Conservation (phyloP, 1,139 yeast genomes). For the Hyphopichia khmerensis region DNA sequence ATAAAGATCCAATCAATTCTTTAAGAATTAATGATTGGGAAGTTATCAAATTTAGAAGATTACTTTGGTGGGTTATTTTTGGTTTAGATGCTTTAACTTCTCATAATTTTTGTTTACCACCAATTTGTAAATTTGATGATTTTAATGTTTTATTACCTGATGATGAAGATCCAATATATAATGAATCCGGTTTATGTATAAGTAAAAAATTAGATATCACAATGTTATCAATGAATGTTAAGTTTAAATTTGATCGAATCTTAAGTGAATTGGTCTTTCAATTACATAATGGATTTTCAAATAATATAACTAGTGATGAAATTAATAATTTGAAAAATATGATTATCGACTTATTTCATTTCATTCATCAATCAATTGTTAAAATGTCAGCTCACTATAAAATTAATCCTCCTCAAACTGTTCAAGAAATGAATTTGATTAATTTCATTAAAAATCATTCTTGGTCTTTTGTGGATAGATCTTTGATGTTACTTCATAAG, state of each 20-base stretch:
- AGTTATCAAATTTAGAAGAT: constrained; percentile 51
- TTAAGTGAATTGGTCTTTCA: constrained; percentile 51
- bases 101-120: constrained; percentile 56
- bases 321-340: constrained; percentile 45
- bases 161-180: constrained; percentile 40
- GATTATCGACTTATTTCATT: constrained; percentile 49
- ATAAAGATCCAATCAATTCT: constrained; percentile 56
- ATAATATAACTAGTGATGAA: constrained; percentile 36
- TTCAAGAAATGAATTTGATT: constrained; percentile 45
- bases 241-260: constrained; percentile 51
- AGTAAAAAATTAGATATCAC: constrained; percentile 34
- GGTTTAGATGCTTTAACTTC: constrained; percentile 59
- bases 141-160: constrained; percentile 57
- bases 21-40: constrained; percentile 49
- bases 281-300: constrained; percentile 38
- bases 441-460: constrained; percentile 50
- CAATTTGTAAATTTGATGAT: constrained; percentile 53
- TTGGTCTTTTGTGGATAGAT: constrained; percentile 57
- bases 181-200: constrained; percentile 19
- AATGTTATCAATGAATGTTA: constrained; percentile 48
- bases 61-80: constrained; percentile 67
- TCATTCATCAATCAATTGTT: constrained; percentile 46
- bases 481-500: constrained; percentile 54
- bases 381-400: constrained; percentile 25
- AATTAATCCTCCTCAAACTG: constrained; percentile 27